Percentiles rank a stretch among this genome's conserved stretches.
Evolutionary conservation across 2,329 filamentous ascomycete genomes (phyloP).

Genomic region (Arachnomyces sp.): DNA sequence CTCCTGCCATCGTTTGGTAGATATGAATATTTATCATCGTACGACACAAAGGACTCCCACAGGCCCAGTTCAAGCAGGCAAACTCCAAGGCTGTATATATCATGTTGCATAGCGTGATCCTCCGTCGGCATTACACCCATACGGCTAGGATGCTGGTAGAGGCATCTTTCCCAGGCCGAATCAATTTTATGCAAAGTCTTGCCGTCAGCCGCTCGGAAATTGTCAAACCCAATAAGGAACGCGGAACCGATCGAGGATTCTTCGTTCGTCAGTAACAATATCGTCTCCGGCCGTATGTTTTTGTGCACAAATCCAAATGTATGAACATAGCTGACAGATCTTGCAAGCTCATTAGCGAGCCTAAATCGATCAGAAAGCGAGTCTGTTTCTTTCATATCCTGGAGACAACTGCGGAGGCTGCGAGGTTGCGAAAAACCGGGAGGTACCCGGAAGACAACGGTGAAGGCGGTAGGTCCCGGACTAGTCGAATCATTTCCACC

Average conservation of each 20-base stretch:
- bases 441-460: too few relatives aligned
- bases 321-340: conserved; percentile 30
- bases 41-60: conserved; percentile 27
- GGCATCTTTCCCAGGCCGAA: conserved; percentile 24
- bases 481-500: too few relatives aligned
- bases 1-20: background rate
- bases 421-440: too few relatives aligned
- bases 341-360: too few relatives aligned
- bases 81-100: conserved; percentile 46
- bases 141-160: conserved; percentile 43
- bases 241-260: conserved; percentile 4
- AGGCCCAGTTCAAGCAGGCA: conserved; percentile 44
- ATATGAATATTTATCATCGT: background rate
- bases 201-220: conserved; percentile 28
- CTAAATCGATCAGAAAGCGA: too few relatives aligned
- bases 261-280: conserved; percentile 7
- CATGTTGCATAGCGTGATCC: conserved; percentile 41
- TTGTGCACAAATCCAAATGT: conserved; percentile 39
- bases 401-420: too few relatives aligned
- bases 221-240: conserved; percentile 39
- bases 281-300: conserved; percentile 36
- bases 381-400: too few relatives aligned
- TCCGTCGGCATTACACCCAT: conserved; percentile 31
- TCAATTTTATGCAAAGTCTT: conserved; percentile 28
- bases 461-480: too few relatives aligned